phyloP scores from a whole-genome alignment of 805 yeast genomes.

The Candida odintsovae region DNA sequence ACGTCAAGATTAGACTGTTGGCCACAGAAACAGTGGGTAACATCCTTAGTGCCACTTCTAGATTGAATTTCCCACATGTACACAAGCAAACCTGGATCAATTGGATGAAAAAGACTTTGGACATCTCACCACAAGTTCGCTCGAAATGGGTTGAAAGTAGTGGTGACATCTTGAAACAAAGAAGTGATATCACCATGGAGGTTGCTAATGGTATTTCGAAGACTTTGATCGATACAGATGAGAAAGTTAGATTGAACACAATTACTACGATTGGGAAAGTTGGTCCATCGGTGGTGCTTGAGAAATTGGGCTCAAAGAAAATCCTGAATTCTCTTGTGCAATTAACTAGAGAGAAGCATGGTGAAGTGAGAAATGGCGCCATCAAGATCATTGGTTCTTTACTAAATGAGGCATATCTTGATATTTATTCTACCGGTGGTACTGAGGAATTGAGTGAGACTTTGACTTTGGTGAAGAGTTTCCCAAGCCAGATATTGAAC shows the following conservation, averaged over 20 bases:
- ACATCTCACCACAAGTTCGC: conserved; percentile 59
- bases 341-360: conserved; percentile 65
- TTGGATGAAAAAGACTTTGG: conserved; percentile 76
- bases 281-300: conserved; percentile 40
- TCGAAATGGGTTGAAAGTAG: conserved; percentile 63
- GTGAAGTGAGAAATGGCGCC: conserved; percentile 56
- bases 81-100: conserved; percentile 57
- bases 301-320: conserved; percentile 39
- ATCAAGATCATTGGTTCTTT: conserved; percentile 49
- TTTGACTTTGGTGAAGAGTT: conserved; percentile 29
- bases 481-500: conserved; percentile 63
- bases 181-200: conserved; percentile 45
- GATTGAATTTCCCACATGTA: conserved; percentile 49
- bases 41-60: conserved; percentile 46
- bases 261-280: conserved; percentile 46
- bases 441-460: conserved; percentile 16
- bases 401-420: conserved; percentile 42
- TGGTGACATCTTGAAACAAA: conserved; percentile 38
- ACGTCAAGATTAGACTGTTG: conserved; percentile 51
- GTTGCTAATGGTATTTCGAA: conserved; percentile 54
- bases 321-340: conserved; percentile 52
- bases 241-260: conserved; percentile 60
- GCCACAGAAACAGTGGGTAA: conserved; percentile 73
- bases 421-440: conserved; percentile 14
- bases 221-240: conserved; percentile 71